Base-by-base conservation (phyloP, 352 stramenopile genomes). In the Globisporangium sylvaticum region DNA sequence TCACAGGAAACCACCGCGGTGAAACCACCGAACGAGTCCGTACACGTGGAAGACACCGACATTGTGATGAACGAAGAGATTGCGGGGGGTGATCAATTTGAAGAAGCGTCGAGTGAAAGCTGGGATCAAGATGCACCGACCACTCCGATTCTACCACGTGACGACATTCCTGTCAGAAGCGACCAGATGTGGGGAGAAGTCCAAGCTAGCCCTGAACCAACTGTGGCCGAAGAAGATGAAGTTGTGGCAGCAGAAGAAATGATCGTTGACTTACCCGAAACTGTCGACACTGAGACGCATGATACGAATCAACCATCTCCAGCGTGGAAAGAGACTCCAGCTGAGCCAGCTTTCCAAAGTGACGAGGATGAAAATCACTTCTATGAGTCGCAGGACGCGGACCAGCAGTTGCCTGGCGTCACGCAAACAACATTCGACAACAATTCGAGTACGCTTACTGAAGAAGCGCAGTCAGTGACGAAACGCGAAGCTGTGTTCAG, bases 181-280 rank as follows among this genome's bases (percentile, higher is more conserved):
- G 32, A 24, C 53, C 27, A 24, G 15, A 31, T n/a, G 22, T 42
- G 53, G 25, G 27, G 22, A 58, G 53, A 24, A 25, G 8, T 34
- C 4, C 25, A 39, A 58, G 18, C 27, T 29, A 22, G 6, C 29
- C 18, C 8, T 44, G 29, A 9, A 25, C 9, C 54, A 22, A 4
- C 2, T 25, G 14, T 52, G 29, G 27, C 18, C 9, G 60, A 65
- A 58, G 60, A 46, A 42, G 7, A 24, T n/a, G 29, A 29, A 18
- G 31, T 22, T 24, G 14, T 50, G 31, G 24, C n/a, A 10, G 37
- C 34, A n/a, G 60, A 65, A 22, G 60, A 58, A 24, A 63, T 64
- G 42, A 24, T 50, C n/a, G 18, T 58, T 25, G 55, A 68, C 7
- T 27, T 20, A 24, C 32, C 14, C n/a, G 22, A 55, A 39, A 31